Evolutionary conservation across 2,329 filamentous ascomycete species (phyloP), one percentile per base, ranked within the genome.

Genomic region (Fusarium sambucinum): DNA sequence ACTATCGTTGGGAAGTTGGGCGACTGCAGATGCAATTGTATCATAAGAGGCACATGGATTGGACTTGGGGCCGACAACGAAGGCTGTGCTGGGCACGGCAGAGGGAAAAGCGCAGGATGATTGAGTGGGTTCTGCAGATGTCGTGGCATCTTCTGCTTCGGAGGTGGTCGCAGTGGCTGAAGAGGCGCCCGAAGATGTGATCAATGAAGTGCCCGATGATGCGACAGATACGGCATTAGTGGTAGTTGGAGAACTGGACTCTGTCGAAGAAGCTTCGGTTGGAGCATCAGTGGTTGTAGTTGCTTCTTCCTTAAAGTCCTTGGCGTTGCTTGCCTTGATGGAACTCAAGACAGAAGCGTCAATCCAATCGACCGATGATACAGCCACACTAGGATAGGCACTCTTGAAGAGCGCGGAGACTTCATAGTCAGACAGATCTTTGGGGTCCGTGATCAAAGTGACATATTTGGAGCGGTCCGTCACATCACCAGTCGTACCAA

Each of bases 11-110:
- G 84, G 71, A 5, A 73, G 61, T 9, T 57, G 66, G 2, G 71
- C 61, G 0, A 70, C 75, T 10, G 82, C 82, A 17, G 78, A 75
- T 27, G 77, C 78, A 63, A 84, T 80, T 16, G 76, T 80, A 16
- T 80, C 80, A 53, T 80, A 84, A 30, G 81, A 78, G 12, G 78
- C 81, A 13, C 77, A 79, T 19, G 78, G 77, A 59, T 73, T 72
- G 37, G 80, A 78, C 1, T 76, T 65, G 2, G 81, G 71, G 0
- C 71, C 81, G 25, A 84, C 82, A 1, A 81, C 81, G 2, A 84
- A 73, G 11, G 76, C 77, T 0, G 71, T 72, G 38, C 58, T 72
- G 5, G 71, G 71, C 6, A 74, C 60, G 1, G 72, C 57, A 5
- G 72, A 69, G 2, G 72, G 71, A 0, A 73, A 14, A 6, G 29